phyloP scores from a whole-genome alignment of 352 stramenopile species.

The Phytophthora crassamura region DNA sequence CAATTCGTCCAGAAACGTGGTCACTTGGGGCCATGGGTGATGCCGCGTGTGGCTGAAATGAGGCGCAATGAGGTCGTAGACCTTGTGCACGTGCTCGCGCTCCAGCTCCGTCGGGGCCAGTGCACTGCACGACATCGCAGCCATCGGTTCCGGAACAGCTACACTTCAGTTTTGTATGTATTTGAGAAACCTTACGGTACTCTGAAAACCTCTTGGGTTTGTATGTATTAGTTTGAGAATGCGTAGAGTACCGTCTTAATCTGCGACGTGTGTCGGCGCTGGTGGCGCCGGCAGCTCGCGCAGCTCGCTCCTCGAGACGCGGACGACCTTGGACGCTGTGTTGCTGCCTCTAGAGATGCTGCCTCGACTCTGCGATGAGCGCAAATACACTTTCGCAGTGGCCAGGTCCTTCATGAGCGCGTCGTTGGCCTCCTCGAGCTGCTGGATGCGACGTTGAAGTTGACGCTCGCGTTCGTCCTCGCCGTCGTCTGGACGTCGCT shows the following conservation, averaged over 20 bases:
- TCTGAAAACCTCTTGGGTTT: too few species aligned
- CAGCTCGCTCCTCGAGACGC: constrained; percentile 71
- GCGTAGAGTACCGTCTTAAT: constrained; percentile 1
- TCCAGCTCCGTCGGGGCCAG: constrained; percentile 68
- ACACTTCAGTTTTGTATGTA: constrained; percentile 15
- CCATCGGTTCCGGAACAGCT: constrained; percentile 27
- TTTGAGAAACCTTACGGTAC: too few species aligned
- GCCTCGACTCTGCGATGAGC: constrained; percentile 52
- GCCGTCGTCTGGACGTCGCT: constrained; percentile 31
- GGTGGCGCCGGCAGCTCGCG: constrained; percentile 57
- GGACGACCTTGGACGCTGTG: constrained; percentile 52
- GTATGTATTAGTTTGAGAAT: too few species aligned
- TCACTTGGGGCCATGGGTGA: constrained; percentile 81
- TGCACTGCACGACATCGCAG: constrained; percentile 14
- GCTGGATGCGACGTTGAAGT: constrained; percentile 63
- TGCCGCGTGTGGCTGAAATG: constrained; percentile 89
- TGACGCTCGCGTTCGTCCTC: constrained; percentile 30
- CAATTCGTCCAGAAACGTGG: constrained; percentile 59
- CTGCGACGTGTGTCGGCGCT: constrained; percentile 31
- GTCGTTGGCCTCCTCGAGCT: constrained; percentile 82
- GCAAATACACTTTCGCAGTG: constrained; percentile 73
- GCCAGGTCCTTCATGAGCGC: constrained; percentile 79
- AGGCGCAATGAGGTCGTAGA: constrained; percentile 86
- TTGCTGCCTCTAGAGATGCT: constrained; percentile 28
- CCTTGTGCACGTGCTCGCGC: constrained; percentile 82